Base-by-base conservation (phyloP, 75 land plant genomes). In the Chamaecyparis obtusa region DNA sequence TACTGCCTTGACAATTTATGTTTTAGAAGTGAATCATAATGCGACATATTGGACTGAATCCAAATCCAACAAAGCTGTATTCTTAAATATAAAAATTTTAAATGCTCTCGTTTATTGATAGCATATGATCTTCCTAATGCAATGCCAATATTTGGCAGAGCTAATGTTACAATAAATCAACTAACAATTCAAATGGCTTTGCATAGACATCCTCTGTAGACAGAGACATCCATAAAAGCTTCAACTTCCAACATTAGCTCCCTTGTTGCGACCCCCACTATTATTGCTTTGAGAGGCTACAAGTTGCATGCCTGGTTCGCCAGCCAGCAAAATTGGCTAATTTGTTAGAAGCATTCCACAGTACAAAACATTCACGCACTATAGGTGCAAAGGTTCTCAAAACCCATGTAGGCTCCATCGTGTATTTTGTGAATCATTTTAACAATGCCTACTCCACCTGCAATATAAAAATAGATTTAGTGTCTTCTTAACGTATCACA, bases 401-500 rank as follows among this genome's bases (percentile, higher is more conserved):
- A 93, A 10, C 94, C 94, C 94, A 93, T 93, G 78, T 93, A 90
- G 19, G 90, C 91, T 41, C 88, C 85, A 44, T 87, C 56, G 56
- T 88, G 69, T 60, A 93, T 60, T 87, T 89, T 89, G 80, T 85
- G 78, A 80, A 93, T 81, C 88, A 93, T 90, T 67, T 89, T 83
- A 9, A 71, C 56, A 37, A 93, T 89, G 83, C 93, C 91, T 15
- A 92, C 90, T 41, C 93, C 93, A 84, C 94, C 93, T 93, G 89
- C 72, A 86, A 46, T 27, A 83, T 27, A n/a, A 84, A 36, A 54
- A 64, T 13, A 54, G 11, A 51, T 11, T 74, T 74, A 74, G 36
- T 74, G 36, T 74, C 33, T 33, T 74, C 35, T 33, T 76, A 81
- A 46, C 41, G 55, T 72, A 32, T 54, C 13, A 51, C 21, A 75